Conservation (phyloP, 306 rosid species). For the Citrullus amarus region DNA sequence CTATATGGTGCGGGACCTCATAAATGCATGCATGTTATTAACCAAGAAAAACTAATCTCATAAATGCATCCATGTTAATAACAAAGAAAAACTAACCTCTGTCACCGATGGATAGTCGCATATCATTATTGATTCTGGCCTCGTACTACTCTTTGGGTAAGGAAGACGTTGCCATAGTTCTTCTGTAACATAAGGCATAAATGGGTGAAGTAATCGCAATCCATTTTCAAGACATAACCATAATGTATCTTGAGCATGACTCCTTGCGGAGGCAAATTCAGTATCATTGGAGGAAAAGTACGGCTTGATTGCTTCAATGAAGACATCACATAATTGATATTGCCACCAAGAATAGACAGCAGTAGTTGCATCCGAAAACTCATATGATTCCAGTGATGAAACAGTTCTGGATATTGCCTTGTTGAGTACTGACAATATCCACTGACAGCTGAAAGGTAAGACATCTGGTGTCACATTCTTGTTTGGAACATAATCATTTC, state of each 20-base stretch:
- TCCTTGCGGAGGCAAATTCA: slow-evolving; percentile 42
- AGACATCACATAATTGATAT: slow-evolving; percentile 90
- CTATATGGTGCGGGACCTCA: not conserved
- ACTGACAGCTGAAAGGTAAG: slow-evolving; percentile 85
- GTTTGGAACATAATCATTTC: slow-evolving; percentile 68
- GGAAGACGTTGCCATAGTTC: slow-evolving; percentile 99
- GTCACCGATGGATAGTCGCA: slow-evolving; percentile 50
- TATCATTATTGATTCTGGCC: slow-evolving; percentile 70
- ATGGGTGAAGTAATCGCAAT: slow-evolving; percentile 88
- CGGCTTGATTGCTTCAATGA: slow-evolving; percentile 86
- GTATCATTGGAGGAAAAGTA: slow-evolving; percentile 59
- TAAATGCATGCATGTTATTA: not conserved
- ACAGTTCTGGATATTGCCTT: slow-evolving; percentile 55
- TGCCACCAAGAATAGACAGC: slow-evolving; percentile 90
- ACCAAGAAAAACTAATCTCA: not conserved
- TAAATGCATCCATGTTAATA: not conserved
- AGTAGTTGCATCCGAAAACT: slow-evolving; percentile 76
- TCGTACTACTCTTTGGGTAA: slow-evolving; percentile 33
- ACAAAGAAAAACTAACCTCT: slow-evolving; percentile 47
- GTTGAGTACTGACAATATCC: slow-evolving; percentile 74
- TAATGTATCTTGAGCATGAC: slow-evolving; percentile 63
- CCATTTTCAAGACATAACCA: slow-evolving; percentile 95
- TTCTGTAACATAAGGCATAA: slow-evolving; percentile 95
- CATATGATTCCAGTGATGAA: slow-evolving; percentile 46
- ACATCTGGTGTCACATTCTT: slow-evolving; percentile 33